Percentiles rank a stretch among this genome's conserved stretches.
phyloP scores from a whole-genome alignment of 2,329 filamentous ascomycete species.

The Xylariaceae sp. region DNA sequence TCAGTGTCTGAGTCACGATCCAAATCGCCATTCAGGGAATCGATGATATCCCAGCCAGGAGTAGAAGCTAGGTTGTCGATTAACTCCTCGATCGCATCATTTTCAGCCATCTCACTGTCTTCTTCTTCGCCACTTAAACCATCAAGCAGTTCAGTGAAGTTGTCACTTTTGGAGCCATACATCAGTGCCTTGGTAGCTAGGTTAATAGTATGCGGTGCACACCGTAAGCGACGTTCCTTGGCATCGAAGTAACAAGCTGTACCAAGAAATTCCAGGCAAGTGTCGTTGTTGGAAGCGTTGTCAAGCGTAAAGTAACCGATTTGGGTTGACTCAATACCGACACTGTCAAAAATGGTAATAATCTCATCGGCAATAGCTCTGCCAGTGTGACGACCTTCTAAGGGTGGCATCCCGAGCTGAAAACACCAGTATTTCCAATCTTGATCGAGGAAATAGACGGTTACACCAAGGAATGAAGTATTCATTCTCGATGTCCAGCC shows the following conservation, averaged over 20 bases:
- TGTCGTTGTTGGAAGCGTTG: neutral
- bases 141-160: neutral
- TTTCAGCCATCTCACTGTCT: neutral
- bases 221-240: neutral
- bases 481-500: neutral
- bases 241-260: neutral
- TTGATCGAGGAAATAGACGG: neutral
- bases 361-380: neutral
- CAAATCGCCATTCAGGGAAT: no score
- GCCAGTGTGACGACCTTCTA: neutral
- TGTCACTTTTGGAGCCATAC: neutral
- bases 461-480: neutral
- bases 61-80: neutral
- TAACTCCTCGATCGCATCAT: neutral
- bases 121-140: no score
- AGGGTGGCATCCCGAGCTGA: neutral
- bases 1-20: no score
- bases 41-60: neutral
- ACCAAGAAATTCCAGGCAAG: neutral
- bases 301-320: neutral
- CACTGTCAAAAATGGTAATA: neutral
- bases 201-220: neutral
- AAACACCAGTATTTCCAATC: neutral
- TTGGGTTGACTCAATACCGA: neutral
- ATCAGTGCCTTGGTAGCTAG: neutral